Conservation (phyloP, 2,329 filamentous ascomycete species). For the Diaporthe ilicicola region DNA sequence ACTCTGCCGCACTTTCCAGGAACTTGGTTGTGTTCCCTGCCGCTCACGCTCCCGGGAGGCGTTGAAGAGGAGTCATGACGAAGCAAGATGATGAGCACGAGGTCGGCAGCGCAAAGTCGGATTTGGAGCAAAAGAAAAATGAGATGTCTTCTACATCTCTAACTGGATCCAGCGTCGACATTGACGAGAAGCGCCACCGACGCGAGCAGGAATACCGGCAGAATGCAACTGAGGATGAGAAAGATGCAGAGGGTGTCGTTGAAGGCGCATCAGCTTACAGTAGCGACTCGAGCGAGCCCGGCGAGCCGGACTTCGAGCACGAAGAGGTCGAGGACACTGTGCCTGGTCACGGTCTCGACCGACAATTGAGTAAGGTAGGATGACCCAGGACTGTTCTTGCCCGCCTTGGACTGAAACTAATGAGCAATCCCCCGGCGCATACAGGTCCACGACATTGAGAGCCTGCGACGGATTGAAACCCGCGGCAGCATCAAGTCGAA, state of each 20-base stretch:
- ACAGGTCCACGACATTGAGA: conserved; percentile 33
- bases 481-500: conserved; percentile 38
- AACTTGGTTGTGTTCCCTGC: not conserved
- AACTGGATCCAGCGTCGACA: conserved; percentile 26
- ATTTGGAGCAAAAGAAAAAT: not conserved
- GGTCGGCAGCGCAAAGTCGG: not conserved
- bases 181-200: conserved; percentile 19
- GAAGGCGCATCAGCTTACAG: conserved; percentile 4
- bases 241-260: not conserved
- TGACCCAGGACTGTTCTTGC: too few relatives aligned
- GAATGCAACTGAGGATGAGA: not conserved
- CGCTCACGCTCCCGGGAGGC: not conserved
- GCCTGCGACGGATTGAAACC: conserved; percentile 35
- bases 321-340: conserved; percentile 43
- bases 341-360: conserved; percentile 39
- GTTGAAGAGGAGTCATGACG: not conserved
- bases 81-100: conserved; percentile 16
- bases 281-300: conserved; percentile 17
- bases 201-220: not conserved
- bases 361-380: conserved; percentile 39
- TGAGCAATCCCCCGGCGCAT: too few relatives aligned
- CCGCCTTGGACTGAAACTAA: too few relatives aligned
- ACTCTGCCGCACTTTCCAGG: not conserved
- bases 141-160: not conserved
- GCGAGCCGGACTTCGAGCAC: conserved; percentile 40